Base-by-base conservation (phyloP, 768 basidiomycete genomes). In the Amanita molliuscula region DNA sequence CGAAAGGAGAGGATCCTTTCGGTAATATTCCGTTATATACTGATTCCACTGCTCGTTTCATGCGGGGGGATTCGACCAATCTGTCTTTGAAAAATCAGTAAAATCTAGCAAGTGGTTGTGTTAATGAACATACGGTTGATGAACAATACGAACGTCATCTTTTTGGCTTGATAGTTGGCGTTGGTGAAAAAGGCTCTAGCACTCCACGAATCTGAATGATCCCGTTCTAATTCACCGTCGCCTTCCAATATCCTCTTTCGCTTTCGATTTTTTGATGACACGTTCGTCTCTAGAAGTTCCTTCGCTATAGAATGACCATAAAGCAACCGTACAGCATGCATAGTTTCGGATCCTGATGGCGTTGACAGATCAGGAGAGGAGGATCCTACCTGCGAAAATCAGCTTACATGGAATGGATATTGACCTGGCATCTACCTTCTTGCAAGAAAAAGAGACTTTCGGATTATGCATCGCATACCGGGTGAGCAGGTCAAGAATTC, bases 381-480 rank as follows among this genome's bases (percentile, higher is more conserved):
- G 1, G 82, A 81, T 21, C 87, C 86, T 5, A 75, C 75, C 92
- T 95, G 16, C 34, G 25, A 44, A 20, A 6, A 6, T 40, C 29
- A 16, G 48, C 9, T 6, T 29, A 2, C 6, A 40, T 26, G 31
- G 25, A 10, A 20, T 18, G 26, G 4, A 23, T 11, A 34, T 25
- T 33, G 28, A 23, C 38, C 16, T 29, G 36, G 9, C n/a, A 16
- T 44, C 25, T 20, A 85, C 91, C 78, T 97, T 98, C 65, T 88
- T 94, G 74, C 94, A 97, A 0, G 81, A 72, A 67, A 97, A 95
- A 0, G 92, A 76, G 3, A 93, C 80, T 9, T 76, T 78, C 0
- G 95, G 79, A 61, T 99, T 98, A 62, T 99, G 96, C 8, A 94
- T 74, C 0, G 96, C 91, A 61, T 99, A 99, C 54, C 85, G 88